Evolutionary conservation across 1,284 basidiomycete genomes (phyloP), one percentile per base, ranked within the genome.

Genomic region (Austroboletus niveus): DNA sequence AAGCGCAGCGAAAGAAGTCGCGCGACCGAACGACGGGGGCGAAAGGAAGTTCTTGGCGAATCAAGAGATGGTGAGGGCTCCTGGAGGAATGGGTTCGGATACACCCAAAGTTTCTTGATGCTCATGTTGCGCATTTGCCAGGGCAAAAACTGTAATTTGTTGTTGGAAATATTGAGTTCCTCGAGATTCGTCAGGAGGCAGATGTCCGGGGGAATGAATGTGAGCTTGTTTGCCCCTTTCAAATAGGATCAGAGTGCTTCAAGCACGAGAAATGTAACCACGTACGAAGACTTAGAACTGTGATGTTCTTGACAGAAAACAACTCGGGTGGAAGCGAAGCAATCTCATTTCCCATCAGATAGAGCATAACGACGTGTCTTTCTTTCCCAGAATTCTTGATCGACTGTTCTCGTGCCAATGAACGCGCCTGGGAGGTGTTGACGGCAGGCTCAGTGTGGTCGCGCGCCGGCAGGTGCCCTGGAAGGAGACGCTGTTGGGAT

Each of bases 171-270:
- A 54, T 87, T 86, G 11, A 90, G 73, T 41, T 81, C 78, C 36
- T 73, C 71, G 3, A 91, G 74, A 44, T 78, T 78, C 3, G 61
- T 69, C 8, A 90, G 71, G 9, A 70, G 70, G 12, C 65, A 71
- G 41, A 90, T 85, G 49, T 86, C 84, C 0, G 87, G 80, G 2
- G 87, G 87, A n/a, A 90, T 63, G 41, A 70, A 69, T 0, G 69
- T 75, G 7, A 90, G 68, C 5, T 60, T 58, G 60, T 90, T 89
- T 6, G 2, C 44, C 48, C 8, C 65, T 69, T 66, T 49, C 9
- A 31, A 47, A 47, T 8, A 17, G 45, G 6, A 12, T 15, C 34
- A 35, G 12, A 35, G 6, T 35, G 12, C 34, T 11, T 12, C 15
- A 15, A 35, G 7, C 34, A 4, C 15, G 34, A 35, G 34, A 29